Evolutionary conservation across 768 basidiomycete genomes (phyloP).

Genomic region (Saitozyma sp.): DNA sequence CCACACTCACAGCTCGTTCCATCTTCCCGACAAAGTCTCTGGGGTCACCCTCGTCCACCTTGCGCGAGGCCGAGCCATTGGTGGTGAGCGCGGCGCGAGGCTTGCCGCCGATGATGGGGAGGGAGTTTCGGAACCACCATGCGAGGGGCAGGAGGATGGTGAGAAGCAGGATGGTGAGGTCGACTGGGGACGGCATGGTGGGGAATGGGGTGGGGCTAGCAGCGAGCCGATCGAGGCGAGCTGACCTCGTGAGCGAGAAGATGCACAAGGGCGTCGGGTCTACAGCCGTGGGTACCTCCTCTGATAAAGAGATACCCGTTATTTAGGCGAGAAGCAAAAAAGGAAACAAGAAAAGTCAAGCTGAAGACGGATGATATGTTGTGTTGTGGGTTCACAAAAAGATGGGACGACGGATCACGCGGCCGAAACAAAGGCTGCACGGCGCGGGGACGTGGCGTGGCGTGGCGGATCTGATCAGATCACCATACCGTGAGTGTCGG

Average conservation of each 20-base stretch:
- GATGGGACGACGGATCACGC: too few species aligned
- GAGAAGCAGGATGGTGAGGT: slow-evolving; percentile 51
- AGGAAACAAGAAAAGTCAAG: too few species aligned
- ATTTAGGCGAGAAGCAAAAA: too few species aligned
- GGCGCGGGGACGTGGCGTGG: too few species aligned
- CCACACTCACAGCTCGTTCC: slow-evolving; percentile 78
- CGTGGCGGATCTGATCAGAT: background rate
- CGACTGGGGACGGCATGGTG: slow-evolving; percentile 49
- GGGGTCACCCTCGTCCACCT: slow-evolving; percentile 74
- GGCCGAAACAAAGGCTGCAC: too few species aligned
- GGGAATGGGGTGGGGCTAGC: background rate
- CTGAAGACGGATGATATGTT: too few species aligned
- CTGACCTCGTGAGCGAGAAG: too few species aligned
- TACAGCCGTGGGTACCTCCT: too few species aligned
- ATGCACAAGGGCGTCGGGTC: too few species aligned
- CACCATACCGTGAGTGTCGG: slow-evolving; percentile 1
- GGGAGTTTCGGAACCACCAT: slow-evolving; percentile 42
- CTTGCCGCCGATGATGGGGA: slow-evolving; percentile 46
- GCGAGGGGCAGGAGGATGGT: slow-evolving; percentile 56
- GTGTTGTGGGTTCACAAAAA: too few species aligned
- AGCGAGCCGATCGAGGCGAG: too few species aligned
- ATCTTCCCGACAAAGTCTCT: slow-evolving; percentile 92
- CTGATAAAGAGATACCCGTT: too few species aligned
- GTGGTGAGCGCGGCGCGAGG: slow-evolving; percentile 6
- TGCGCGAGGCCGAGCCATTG: slow-evolving; percentile 14